phyloP scores from a whole-genome alignment of 257 asterid genomes.

The Primulina huaijiensis region DNA sequence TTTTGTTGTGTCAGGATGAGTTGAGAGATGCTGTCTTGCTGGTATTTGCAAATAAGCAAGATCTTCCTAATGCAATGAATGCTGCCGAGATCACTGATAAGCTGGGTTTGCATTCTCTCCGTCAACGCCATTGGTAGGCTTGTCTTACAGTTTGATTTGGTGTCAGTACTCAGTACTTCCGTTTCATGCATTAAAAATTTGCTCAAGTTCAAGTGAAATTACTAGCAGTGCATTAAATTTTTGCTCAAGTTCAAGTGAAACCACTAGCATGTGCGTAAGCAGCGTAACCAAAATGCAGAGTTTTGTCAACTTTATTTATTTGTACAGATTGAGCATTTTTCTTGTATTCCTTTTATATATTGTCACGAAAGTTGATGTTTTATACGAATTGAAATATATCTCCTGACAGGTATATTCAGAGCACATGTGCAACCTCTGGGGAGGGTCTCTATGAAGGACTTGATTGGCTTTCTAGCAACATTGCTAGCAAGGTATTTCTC shows the following conservation, averaged over 20 bases:
- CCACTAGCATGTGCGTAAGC: too few species aligned
- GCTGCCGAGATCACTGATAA: conserved; percentile 47
- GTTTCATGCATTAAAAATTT: background rate
- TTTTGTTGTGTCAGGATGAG: conserved; percentile 33
- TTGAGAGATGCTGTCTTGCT: conserved; percentile 45
- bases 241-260: background rate
- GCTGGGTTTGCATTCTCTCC: conserved; percentile 46
- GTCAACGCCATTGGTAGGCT: conserved; percentile 42
- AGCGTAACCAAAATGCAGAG: background rate
- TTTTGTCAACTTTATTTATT: background rate
- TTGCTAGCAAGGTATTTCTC: conserved; percentile 29
- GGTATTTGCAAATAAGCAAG: conserved; percentile 45
- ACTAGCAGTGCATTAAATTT: background rate
- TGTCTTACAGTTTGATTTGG: background rate
- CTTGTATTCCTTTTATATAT: background rate
- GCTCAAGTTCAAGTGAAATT: background rate
- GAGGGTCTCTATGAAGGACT: conserved; percentile 41
- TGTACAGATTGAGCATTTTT: background rate
- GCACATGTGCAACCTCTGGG: conserved; percentile 39
- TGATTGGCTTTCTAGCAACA: conserved; percentile 42
- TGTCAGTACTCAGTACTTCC: background rate
- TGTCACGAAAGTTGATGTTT: background rate
- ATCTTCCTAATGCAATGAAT: conserved; percentile 48
- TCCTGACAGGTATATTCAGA: conserved; percentile 21
- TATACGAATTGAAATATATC: background rate